These are phyloP conservation scores for Trametes coccinea DNA, from an alignment of 768 basidiomycete species.

Conservation along the genomic window DNA sequence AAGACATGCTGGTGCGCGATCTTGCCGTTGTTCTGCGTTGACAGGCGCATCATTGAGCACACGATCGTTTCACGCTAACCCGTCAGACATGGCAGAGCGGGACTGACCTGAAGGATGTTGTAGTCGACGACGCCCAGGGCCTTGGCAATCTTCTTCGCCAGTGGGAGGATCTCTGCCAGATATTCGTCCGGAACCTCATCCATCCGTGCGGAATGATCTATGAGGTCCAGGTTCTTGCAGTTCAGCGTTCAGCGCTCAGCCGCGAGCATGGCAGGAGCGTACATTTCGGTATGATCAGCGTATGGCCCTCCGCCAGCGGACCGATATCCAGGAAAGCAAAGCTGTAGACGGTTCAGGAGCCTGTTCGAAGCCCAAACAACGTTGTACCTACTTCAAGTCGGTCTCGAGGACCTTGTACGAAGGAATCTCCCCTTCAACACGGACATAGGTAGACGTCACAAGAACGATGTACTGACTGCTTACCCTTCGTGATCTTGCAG, in stretches of 20 bases:
- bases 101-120: conserved; percentile 73
- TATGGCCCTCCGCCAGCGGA: conserved; percentile 84
- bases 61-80: too few species aligned
- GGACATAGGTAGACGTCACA: too few species aligned
- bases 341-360: neutral
- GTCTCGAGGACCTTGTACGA: conserved; percentile 83
- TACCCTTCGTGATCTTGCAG: conserved; percentile 92
- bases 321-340: conserved; percentile 91
- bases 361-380: neutral
- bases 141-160: conserved; percentile 85
- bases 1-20: conserved; percentile 62
- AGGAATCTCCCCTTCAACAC: conserved; percentile 75
- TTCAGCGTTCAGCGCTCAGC: too few species aligned
- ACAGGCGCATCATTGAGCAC: neutral
- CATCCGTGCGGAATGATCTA: conserved; percentile 83
- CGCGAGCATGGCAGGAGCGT: neutral
- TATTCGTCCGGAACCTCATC: conserved; percentile 87
- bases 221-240: too few species aligned
- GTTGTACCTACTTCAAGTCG: conserved; percentile 44
- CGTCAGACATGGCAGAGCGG: too few species aligned
- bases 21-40: conserved; percentile 61
- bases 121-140: conserved; percentile 76
- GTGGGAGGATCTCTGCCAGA: conserved; percentile 70
- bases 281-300: conserved; percentile 94
- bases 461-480: too few species aligned